Evolutionary conservation across 106 monocot species (phyloP).

Genomic region (Dioscorea alata): DNA sequence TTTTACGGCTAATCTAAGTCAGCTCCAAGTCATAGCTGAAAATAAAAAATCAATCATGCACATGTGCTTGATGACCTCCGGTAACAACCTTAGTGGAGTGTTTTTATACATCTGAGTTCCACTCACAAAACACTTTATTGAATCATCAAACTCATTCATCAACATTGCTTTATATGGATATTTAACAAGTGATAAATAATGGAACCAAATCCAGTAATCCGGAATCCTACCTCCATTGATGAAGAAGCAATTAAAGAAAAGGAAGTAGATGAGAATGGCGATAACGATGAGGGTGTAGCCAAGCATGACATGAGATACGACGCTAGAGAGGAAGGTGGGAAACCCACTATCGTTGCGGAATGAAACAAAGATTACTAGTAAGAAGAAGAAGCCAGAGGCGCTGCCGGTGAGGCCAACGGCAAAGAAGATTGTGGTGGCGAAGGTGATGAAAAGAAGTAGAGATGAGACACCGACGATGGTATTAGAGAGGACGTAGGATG

Average conservation of each 20-base stretch:
- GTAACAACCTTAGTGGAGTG: slow-evolving; percentile 48
- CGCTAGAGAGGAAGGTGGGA: slow-evolving; percentile 88
- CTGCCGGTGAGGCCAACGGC: slow-evolving; percentile 84
- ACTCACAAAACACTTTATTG: slow-evolving; percentile 55
- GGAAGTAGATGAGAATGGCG: slow-evolving; percentile 56
- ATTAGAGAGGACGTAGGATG: too few species aligned
- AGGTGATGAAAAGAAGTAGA: too few species aligned
- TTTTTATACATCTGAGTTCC: slow-evolving; percentile 85
- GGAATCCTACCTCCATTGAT: slow-evolving; percentile 78
- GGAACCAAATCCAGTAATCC: slow-evolving; percentile 92
- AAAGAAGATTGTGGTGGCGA: too few species aligned
- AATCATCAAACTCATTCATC: slow-evolving; percentile 74
- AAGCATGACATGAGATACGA: slow-evolving; percentile 66
- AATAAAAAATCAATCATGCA: too few species aligned
- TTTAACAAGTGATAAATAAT: slow-evolving; percentile 87
- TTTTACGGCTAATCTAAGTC: too few species aligned
- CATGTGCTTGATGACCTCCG: slow-evolving; percentile 39
- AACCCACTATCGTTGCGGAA: slow-evolving; percentile 89
- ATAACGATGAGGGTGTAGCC: slow-evolving; percentile 77
- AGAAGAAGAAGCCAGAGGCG: slow-evolving; percentile 61
- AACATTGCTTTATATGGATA: slow-evolving; percentile 91
- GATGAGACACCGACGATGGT: too few species aligned
- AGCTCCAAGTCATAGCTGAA: too few species aligned
- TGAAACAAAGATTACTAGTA: slow-evolving; percentile 66
- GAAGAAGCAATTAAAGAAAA: slow-evolving; percentile 96